Base-by-base conservation (phyloP, 1,284 basidiomycete species). In the Entoloma clypeatum region DNA sequence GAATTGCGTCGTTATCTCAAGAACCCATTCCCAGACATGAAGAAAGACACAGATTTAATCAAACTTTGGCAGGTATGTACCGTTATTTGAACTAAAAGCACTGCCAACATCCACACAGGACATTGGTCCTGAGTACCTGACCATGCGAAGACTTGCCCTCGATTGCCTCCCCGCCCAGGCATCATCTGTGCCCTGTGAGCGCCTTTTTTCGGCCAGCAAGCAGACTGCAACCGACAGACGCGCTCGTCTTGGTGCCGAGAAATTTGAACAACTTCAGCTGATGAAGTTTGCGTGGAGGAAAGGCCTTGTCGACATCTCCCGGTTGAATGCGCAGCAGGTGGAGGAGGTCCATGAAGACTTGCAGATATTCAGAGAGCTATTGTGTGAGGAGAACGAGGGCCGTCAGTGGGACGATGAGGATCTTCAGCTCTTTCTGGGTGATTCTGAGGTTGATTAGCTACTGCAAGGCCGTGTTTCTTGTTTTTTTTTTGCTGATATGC, bases 241-340 rank as follows among this genome's bases (percentile, higher is more conserved):
- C n/a, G 35, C 45, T 13, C 32, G 27, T 9, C 33, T 54, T 6
- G 41, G 47, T 9, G 9, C 35, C 6, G 32, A 22, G 3, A 37
- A 17, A 7, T 53, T 53, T 36, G 51, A 52, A 34, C 35, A 51
- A 26, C 41, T 53, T 22, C 50, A 51, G 35, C 23, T 50, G 2
- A 27, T 50, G 37, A 54, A 54, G 46, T 41, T 31, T 40, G 43
- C 35, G 11, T 53, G 52, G 50, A n/a, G n/a, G n/a, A n/a, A n/a
- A n/a, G n/a, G n/a, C n/a, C n/a, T n/a, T n/a, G n/a, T n/a, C n/a
- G n/a, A n/a, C n/a, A n/a, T n/a, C n/a, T n/a, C n/a, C n/a, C n/a
- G n/a, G n/a, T n/a, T n/a, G n/a, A n/a, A n/a, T n/a, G n/a, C n/a
- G n/a, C n/a, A n/a, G n/a, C n/a, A n/a, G n/a, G n/a, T n/a, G n/a